Conservation (phyloP, 2,329 filamentous ascomycete genomes). For the Pseudogymnoascus sp. region DNA sequence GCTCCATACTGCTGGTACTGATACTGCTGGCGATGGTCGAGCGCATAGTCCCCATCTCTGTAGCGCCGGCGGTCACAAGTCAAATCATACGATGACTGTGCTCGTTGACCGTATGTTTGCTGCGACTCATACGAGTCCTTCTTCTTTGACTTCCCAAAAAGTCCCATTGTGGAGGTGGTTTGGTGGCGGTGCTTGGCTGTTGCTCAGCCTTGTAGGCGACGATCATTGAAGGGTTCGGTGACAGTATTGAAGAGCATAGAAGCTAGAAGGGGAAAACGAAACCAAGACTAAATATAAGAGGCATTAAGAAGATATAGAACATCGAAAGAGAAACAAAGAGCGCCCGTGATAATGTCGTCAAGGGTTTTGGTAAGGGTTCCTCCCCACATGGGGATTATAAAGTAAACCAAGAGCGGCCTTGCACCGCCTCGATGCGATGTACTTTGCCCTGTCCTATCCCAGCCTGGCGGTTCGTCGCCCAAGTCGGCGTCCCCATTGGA, state of each 20-base stretch:
- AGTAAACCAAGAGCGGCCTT: conserved; percentile 2
- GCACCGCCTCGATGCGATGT: conserved; percentile 3
- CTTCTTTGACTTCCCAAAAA: conserved; percentile 2
- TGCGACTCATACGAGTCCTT: conserved; percentile 5
- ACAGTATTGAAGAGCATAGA: not conserved
- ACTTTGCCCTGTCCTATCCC: not conserved
- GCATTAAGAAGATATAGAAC: not conserved
- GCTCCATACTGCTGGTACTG: not conserved
- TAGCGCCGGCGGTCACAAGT: not conserved
- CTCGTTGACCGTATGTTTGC: not conserved
- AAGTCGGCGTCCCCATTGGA: conserved; percentile 1
- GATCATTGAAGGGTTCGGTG: not conserved
- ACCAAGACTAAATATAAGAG: conserved; percentile 3
- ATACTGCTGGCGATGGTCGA: not conserved
- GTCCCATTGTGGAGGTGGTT: conserved; percentile 9
- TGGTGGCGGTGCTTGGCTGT: conserved; percentile 9
- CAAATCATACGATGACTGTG: not conserved
- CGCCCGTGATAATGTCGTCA: conserved; percentile 7
- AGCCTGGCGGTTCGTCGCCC: not conserved
- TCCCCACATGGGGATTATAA: not conserved
- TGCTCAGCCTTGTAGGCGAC: conserved; percentile 8
- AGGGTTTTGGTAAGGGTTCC: conserved; percentile 1
- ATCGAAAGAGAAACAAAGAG: not conserved
- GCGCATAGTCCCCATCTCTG: not conserved
- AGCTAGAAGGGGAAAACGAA: not conserved